Evolutionary conservation across 768 basidiomycete genomes (phyloP).

Genomic region (Obba rivulosa): DNA sequence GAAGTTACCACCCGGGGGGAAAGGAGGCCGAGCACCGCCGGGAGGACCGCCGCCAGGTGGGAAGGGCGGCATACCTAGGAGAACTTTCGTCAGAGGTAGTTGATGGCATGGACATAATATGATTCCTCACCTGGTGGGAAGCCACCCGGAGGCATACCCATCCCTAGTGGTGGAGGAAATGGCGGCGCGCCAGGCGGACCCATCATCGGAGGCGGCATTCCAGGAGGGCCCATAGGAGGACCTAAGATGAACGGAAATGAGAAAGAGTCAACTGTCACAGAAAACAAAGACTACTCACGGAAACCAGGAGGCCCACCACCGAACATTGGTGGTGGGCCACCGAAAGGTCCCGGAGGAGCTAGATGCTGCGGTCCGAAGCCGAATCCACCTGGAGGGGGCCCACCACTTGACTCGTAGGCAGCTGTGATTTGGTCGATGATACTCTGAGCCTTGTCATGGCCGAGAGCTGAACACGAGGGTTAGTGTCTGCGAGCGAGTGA

Average conservation of each 20-base stretch:
- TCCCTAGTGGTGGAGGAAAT: conserved; percentile 52
- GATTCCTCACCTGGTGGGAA: conserved; percentile 14
- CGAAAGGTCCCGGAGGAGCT: conserved; percentile 36
- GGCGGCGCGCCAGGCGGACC: conserved; percentile 60
- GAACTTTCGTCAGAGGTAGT: neutral
- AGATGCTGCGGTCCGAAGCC: conserved; percentile 83
- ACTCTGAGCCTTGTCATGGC: conserved; percentile 95
- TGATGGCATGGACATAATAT: neutral
- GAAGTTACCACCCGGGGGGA: conserved; percentile 10
- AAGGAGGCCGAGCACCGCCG: no score
- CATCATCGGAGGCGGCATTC: conserved; percentile 46
- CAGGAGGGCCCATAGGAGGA: conserved; percentile 70
- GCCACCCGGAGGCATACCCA: conserved; percentile 27
- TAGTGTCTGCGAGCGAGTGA: neutral
- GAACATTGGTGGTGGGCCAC: conserved; percentile 45
- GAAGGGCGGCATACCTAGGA: conserved; percentile 35
- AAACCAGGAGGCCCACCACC: conserved; percentile 41
- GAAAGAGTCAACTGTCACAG: neutral
- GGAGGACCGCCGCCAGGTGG: conserved; percentile 32
- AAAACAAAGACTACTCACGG: conserved; percentile 12
- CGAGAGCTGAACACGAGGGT: conserved; percentile 53
- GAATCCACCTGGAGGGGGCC: conserved; percentile 84
- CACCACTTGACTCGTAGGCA: conserved; percentile 81
- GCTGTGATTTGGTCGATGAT: conserved; percentile 98
- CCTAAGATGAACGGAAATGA: conserved; percentile 26